Base-by-base conservation (phyloP, 495 filamentous ascomycete genomes). In the Aspergillus indologenus region DNA sequence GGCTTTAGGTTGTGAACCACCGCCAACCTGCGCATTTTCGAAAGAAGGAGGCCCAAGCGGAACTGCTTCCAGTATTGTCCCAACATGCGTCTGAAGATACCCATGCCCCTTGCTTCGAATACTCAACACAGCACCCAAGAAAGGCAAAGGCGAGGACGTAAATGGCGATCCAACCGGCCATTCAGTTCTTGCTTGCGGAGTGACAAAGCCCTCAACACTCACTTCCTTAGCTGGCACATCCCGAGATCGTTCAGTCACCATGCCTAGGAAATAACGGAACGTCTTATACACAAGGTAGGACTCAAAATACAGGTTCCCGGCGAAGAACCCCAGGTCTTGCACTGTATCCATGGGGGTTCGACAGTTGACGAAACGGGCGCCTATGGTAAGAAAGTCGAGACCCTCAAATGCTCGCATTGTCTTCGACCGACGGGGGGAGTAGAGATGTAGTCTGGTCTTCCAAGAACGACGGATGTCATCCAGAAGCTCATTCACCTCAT, bases 271-370 rank as follows among this genome's bases (percentile, higher is more conserved):
- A 1, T 67, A 53, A 51, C 83, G 86, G 2, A 83, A 52, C n/a
- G 62, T 56, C 11, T 72, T 45, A 61, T 88, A 89, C 22, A 85
- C 75, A 9, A 69, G 58, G 57, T 75, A 83, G 6, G 70, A 72
- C 15, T 62, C 54, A 18, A 90, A 70, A 65, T 86, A 90, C 9
- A 88, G 77, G 58, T 84, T 81, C n/a, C 86, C 85, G 1, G 86
- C 77, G 58, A 89, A 90, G 6, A 90, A 68, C 61, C 85, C 85
- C 22, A 89, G 71, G 9, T 47, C 45, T 15, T 47, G 45, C 21
- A 6, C 18, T 18, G 45, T 47, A 14, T 11, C 18, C 15, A 22
- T 18, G 22, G 45, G 45, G 2, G 1, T 18, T 1, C 45, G 45
- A 6, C 1, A 18, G 18, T 12, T 23, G 21, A 11, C 12, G 12